Evolutionary conservation across 2,329 filamentous ascomycete species (phyloP), one percentile per base, ranked within the genome.

Genomic region (Aspergillus sp.): DNA sequence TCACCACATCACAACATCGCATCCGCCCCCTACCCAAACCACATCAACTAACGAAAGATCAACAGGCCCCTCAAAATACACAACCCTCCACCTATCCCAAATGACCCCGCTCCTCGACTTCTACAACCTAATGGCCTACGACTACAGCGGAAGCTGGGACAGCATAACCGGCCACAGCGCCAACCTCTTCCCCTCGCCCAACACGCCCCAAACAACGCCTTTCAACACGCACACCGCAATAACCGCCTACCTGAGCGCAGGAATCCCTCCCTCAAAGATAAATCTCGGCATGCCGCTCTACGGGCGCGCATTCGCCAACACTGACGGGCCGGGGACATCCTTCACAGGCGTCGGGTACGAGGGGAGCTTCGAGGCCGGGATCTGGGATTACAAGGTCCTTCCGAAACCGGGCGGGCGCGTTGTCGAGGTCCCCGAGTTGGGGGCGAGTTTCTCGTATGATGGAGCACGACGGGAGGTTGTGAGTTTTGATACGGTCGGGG

Each of bases 261-360:
- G 89, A 7, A 87, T 97, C 0, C 72, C 83, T 0, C 74, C 87
- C 0, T 73, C 82, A 63, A 97, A 97, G 79, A 86, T 98, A 57
- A 91, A 97, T 3, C 77, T 97, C 15, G 93, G 94, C 3, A 94
- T 97, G 90, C 93, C 94, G 2, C 81, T 98, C 13, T 98, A 97
- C 74, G 94, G 94, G 1, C 90, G 93, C 41, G 87, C 91, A 0
- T 98, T 97, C 74, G 83, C 88, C 68, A 86, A 87, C 66, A 97
- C 94, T 0, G 84, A 89, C 28, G 93, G 93, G 0, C 84, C 87
- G 0, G 94, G 94, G 1, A 76, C 81, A 34, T 79, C 86, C 0
- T 97, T 85, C 77, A 84, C 76, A 53, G 93, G 92, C 7, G 83
- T 91, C 8, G 93, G 93, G 1, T 83, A 88, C 58, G 54, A 61